Percentiles rank a stretch among this genome's conserved stretches.
Evolutionary conservation across 2,329 filamentous ascomycete species (phyloP).

Genomic region (Ophiocordyceps camponoti-rufipedis): DNA sequence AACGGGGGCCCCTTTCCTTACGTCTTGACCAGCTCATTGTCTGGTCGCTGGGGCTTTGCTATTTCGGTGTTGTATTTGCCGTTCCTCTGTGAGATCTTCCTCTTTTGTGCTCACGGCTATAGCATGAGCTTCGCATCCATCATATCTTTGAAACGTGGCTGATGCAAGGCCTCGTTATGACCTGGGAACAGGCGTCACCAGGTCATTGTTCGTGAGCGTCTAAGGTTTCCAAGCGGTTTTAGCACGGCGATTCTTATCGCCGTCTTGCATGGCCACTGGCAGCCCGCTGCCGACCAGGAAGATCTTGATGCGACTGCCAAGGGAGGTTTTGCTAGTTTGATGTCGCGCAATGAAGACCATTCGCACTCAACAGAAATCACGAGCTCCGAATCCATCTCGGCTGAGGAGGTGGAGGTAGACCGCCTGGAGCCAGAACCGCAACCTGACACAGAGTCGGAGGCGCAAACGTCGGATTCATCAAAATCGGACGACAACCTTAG

Average conservation of each 20-base stretch:
- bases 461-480: constrained; percentile 10
- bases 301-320: constrained; percentile 16
- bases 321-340: constrained; percentile 24
- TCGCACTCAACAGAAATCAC: neutral
- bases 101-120: neutral
- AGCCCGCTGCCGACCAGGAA: constrained; percentile 14
- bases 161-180: neutral
- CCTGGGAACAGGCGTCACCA: constrained; percentile 42
- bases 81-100: constrained; percentile 49
- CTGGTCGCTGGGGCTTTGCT: constrained; percentile 85
- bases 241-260: constrained; percentile 88
- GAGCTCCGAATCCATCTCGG: constrained; percentile 3
- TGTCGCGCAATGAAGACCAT: constrained; percentile 3
- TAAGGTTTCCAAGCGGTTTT: constrained; percentile 90
- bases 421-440: constrained; percentile 6
- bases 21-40: constrained; percentile 62
- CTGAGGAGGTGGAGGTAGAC: constrained; percentile 6
- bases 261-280: constrained; percentile 55
- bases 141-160: neutral
- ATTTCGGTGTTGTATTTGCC: constrained; percentile 93
- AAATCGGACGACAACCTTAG: constrained; percentile 30
- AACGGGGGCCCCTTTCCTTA: constrained; percentile 59
- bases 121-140: neutral
- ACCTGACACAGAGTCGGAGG: constrained; percentile 10
- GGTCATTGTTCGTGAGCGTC: constrained; percentile 79